A percentile compares a stretch with the other conserved stretches of the same genome.
These are phyloP conservation scores for Chalciporus piperatus DNA, from an alignment of 768 basidiomycete species.

Conservation along the genomic window DNA sequence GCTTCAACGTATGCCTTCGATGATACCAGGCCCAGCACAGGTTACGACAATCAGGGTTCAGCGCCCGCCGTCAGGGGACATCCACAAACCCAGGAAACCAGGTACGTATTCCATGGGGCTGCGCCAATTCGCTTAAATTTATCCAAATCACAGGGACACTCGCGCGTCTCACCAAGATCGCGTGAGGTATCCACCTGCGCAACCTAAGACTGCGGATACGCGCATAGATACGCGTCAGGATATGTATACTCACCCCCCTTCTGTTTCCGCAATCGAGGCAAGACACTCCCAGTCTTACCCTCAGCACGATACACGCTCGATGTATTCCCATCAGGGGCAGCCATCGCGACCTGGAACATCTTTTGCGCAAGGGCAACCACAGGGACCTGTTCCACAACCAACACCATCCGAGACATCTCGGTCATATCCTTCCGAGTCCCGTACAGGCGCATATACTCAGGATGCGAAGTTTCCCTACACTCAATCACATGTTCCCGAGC, in stretches of 20 bases:
- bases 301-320: conserved; percentile 20
- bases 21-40: conserved; percentile 12
- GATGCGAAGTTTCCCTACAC: conserved; percentile 23
- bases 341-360: conserved; percentile 20
- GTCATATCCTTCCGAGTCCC: conserved; percentile 15
- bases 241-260: conserved; percentile 18
- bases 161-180: conserved; percentile 23
- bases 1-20: conserved; percentile 22
- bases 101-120: conserved; percentile 15
- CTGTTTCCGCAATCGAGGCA: conserved; percentile 16
- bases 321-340: conserved; percentile 20
- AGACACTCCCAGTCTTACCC: conserved; percentile 21
- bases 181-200: conserved; percentile 16
- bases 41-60: conserved; percentile 18
- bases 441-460: conserved; percentile 23
- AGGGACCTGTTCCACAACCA: conserved; percentile 8
- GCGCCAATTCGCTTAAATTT: not conserved
- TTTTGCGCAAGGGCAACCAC: conserved; percentile 16
- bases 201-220: conserved; percentile 18
- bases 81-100: conserved; percentile 17
- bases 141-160: conserved; percentile 18
- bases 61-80: conserved; percentile 18
- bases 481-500: conserved; percentile 17
- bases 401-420: conserved; percentile 18
- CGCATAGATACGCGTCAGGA: conserved; percentile 28